Base-by-base conservation (phyloP, 2,329 filamentous ascomycete species). In the Cyanodermella asteris region DNA sequence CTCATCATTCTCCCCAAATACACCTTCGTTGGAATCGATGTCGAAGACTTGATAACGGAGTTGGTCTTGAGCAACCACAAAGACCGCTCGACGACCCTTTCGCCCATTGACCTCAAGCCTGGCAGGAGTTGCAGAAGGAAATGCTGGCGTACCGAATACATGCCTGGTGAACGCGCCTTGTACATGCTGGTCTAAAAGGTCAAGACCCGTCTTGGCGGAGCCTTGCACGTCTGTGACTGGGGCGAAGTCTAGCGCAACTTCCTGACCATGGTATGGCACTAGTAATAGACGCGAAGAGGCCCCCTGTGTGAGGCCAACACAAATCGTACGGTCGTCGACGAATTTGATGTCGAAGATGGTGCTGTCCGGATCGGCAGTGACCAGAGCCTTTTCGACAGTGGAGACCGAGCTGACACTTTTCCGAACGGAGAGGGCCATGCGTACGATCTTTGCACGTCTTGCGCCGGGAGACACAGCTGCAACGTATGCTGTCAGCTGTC, bases 281-380 rank as follows among this genome's bases (percentile, higher is more conserved):
- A n/a, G n/a, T n/a, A n/a, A n/a, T n/a, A n/a, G n/a, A n/a, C n/a
- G n/a, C n/a, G n/a, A n/a, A n/a, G n/a, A n/a, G n/a, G n/a, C 7
- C 22, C 5, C 12, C 7, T 24, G 7, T 10, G 11, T 24, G 14
- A 13, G 10, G 6, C 13, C 12, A 14, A n/a, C 22, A 14, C 22
- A 6, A 14, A 24, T 6, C 12, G 12, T n/a, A 13, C n/a, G 45
- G 28, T 73, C 64, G 36, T 72, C 58, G 21, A 76, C 56, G 38
- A 81, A 78, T 39, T 72, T 70, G 9, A 73, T 44, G 40, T 80
- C 71, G 12, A 65, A 43, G 10, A 52, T 42, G 14, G 42, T 39
- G 10, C 49, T 49, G 7, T 38, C 30, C 20, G 40, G 31, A n/a
- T n/a, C n/a, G 6, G 52, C 32, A 23, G 38, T 33, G n/a, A 51